Base-by-base conservation (phyloP, 352 stramenopile species). In the Phytopythium helicoides region DNA sequence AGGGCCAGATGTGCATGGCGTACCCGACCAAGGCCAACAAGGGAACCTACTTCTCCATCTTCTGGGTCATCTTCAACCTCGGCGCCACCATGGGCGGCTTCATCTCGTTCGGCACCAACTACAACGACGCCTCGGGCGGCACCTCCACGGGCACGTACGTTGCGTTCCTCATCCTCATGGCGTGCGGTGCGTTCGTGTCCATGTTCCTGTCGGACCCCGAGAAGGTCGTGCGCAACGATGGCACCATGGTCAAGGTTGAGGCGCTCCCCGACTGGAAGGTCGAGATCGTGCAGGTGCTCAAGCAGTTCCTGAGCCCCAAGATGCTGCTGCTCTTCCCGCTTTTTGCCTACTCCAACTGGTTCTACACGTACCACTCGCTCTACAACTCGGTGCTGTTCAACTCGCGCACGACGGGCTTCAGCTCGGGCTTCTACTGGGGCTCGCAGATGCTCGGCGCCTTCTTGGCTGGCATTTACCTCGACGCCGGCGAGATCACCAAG, bases 51-150 rank as follows among this genome's bases (percentile, higher is more conserved):
- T 67, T 95, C 52, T 68, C 68, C 16, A 47, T 69, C 9, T 94
- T 96, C 58, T 94, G 84, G 86, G 58, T 78, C 41, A 76, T 94
- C 39, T 96, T 96, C 62, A 90, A 96, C 57, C 64, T 87, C 25
- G 81, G 71, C 10, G 74, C 73, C 2, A 62, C 84, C 2, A 54
- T 68, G 2, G 86, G 86, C n/a, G 84, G 86, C 5, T 31, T 81
- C 11, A 47, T 94, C 15, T 72, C 62, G 28, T 93, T 92, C 40
- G 34, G 64, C 8, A 73, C 78, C 45, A 83, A 80, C 51, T 74
- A 57, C 44, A 31, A 48, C 14, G 18, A 47, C 54, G 40, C 50
- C 55, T 23, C 23, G 26, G 16, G 14, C 22, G 36, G 28, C 23
- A 25, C 40, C 14, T 82, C 66, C 1, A 42, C 56, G 16, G 54